Percentiles rank a stretch among this genome's conserved stretches.
phyloP scores from a whole-genome alignment of 495 filamentous ascomycete genomes.

The Neurospora africana region DNA sequence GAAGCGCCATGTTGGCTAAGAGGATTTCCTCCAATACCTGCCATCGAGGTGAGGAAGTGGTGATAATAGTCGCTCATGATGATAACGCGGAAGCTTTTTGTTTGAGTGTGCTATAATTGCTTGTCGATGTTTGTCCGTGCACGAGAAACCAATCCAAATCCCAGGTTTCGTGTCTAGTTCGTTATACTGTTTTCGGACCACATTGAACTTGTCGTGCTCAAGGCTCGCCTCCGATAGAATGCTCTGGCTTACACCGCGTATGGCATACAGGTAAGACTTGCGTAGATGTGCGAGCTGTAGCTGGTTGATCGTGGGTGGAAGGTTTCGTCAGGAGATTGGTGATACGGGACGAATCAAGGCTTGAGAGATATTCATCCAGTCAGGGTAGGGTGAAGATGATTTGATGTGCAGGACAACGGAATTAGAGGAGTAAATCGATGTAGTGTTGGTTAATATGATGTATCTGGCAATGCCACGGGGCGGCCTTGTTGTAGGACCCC shows the following conservation, averaged over 20 bases:
- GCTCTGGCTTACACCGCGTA: not conserved
- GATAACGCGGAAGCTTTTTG: not conserved
- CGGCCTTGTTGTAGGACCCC: not conserved
- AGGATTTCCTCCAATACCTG: slow-evolving; percentile 29
- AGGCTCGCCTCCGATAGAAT: not conserved
- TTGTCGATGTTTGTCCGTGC: not conserved
- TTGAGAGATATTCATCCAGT: not conserved
- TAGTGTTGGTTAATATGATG: not conserved
- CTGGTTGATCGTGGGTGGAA: not conserved
- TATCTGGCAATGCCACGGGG: not conserved
- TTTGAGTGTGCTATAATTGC: not conserved
- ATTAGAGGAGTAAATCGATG: not conserved
- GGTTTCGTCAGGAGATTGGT: not conserved
- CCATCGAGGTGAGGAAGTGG: slow-evolving; percentile 36
- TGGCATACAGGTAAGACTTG: not conserved
- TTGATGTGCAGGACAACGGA: not conserved
- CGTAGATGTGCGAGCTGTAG: not conserved
- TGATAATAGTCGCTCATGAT: slow-evolving; percentile 41
- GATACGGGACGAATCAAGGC: not conserved
- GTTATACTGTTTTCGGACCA: not conserved
- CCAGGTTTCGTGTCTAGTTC: not conserved
- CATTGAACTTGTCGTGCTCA: not conserved
- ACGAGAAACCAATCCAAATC: not conserved
- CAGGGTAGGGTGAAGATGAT: not conserved
- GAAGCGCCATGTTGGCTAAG: slow-evolving; percentile 25